phyloP scores from a whole-genome alignment of 2,329 filamentous ascomycete species.

The Talaromyces sp. region DNA sequence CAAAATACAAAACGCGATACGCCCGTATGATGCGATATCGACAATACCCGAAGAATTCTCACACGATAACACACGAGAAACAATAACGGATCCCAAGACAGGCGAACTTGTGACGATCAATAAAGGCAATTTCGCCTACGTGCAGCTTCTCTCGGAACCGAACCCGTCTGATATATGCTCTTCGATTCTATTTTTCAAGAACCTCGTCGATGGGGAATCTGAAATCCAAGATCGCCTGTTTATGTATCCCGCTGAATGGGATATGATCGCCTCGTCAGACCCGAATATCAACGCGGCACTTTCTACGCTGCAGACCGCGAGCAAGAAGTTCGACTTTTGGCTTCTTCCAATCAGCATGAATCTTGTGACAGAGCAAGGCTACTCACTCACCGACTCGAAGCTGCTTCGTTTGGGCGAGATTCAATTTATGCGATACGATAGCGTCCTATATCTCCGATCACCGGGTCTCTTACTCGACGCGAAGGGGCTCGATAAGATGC shows the following conservation, averaged over 20 bases:
- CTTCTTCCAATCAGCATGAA: conserved; percentile 38
- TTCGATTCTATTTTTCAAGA: conserved; percentile 39
- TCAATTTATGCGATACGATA: conserved; percentile 39
- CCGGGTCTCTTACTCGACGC: conserved; percentile 37
- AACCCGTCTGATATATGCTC: conserved; percentile 42
- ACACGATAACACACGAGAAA: conserved; percentile 5
- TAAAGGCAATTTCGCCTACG: conserved; percentile 29
- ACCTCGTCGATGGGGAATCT: conserved; percentile 28
- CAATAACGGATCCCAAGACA: conserved; percentile 8
- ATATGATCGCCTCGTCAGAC: conserved; percentile 23
- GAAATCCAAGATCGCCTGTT: conserved; percentile 37
- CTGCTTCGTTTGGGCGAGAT: conserved; percentile 32
- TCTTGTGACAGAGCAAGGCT: conserved; percentile 25
- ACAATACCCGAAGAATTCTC: conserved; percentile 18
- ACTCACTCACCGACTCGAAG: conserved; percentile 29
- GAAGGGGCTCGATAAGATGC: conserved; percentile 31
- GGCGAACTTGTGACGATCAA: conserved; percentile 7
- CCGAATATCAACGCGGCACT: conserved; percentile 28
- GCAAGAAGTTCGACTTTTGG: conserved; percentile 36
- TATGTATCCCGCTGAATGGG: conserved; percentile 43
- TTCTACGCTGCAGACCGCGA: conserved; percentile 32
- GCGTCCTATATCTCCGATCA: conserved; percentile 37
- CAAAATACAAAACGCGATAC: conserved; percentile 69
- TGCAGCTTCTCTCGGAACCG: conserved; percentile 39
- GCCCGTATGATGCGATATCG: conserved; percentile 32